phyloP scores from a whole-genome alignment of 352 stramenopile species.

The Halophytophthora polymorphica region DNA sequence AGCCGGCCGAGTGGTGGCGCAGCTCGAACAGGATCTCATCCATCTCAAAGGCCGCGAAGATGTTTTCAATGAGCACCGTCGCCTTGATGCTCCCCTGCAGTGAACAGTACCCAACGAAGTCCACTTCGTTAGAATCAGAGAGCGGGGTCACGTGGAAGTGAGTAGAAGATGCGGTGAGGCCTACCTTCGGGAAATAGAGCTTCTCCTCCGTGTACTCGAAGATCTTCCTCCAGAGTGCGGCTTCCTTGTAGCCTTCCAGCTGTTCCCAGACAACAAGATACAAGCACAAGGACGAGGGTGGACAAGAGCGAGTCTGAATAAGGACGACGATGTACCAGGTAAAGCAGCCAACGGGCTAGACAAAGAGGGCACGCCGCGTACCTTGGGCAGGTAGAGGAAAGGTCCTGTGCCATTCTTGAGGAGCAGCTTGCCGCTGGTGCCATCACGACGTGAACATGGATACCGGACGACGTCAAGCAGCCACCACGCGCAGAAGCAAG shows the following conservation, averaged over 20 bases:
- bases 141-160: no score
- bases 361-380: conserved; percentile 3
- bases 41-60: conserved; percentile 97
- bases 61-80: conserved; percentile 95
- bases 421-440: conserved; percentile 63
- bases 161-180: not conserved
- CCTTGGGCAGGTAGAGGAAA: conserved; percentile 95
- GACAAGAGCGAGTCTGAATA: no score
- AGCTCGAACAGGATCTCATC: conserved; percentile 96
- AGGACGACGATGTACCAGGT: no score
- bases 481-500: not conserved
- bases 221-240: conserved; percentile 93
- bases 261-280: conserved; percentile 9
- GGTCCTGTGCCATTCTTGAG: conserved; percentile 72
- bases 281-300: not conserved
- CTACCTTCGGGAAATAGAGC: conserved; percentile 79
- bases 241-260: conserved; percentile 92
- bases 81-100: conserved; percentile 74
- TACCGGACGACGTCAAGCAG: not conserved
- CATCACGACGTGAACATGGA: not conserved
- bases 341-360: no score
- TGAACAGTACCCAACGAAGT: not conserved
- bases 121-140: not conserved
- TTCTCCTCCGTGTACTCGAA: conserved; percentile 90
- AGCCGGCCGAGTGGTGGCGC: conserved; percentile 90